These are phyloP conservation scores for Herpetomonas tarakana DNA, from an alignment of 208 protist species.

Conservation along the genomic window DNA sequence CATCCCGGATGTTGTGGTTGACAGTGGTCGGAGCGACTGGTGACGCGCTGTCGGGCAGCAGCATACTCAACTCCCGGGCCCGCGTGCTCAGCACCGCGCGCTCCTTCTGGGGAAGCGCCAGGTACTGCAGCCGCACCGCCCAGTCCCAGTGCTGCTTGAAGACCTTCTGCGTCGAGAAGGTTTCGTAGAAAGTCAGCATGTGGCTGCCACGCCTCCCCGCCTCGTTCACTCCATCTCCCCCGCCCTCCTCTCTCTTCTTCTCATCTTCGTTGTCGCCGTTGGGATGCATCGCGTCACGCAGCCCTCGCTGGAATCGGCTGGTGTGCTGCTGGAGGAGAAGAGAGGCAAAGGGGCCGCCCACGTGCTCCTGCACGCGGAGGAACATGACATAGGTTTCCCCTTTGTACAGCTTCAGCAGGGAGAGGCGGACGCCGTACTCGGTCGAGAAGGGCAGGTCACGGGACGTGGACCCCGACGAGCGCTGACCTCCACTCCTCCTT, in stretches of 20 bases:
- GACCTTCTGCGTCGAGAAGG: slow-evolving; percentile 12
- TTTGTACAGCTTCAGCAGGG: slow-evolving; percentile 38
- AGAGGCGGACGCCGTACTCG: slow-evolving; percentile 21
- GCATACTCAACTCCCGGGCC: not conserved
- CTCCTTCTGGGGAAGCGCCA: slow-evolving; percentile 20
- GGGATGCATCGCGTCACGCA: not conserved
- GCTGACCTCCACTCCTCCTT: not conserved
- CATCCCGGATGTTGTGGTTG: no score
- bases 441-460: slow-evolving; percentile 1
- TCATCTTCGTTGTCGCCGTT: not conserved
- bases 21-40: no score
- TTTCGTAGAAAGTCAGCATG: not conserved
- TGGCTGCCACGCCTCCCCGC: not conserved
- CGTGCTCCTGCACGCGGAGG: slow-evolving; percentile 5
- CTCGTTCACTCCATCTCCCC: not conserved
- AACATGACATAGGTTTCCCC: slow-evolving; percentile 67
- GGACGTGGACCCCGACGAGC: not conserved
- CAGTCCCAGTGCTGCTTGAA: slow-evolving; percentile 41
- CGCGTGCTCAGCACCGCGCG: slow-evolving; percentile 31
- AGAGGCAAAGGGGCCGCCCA: not conserved
- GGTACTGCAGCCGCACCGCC: slow-evolving; percentile 31
- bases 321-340: not conserved
- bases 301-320: no score
- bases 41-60: no score
- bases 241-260: not conserved